A percentile compares a stretch with the other conserved stretches of the same genome.
Conservation (phyloP, 352 stramenopile species). For the Phytophthora pistaciae region DNA sequence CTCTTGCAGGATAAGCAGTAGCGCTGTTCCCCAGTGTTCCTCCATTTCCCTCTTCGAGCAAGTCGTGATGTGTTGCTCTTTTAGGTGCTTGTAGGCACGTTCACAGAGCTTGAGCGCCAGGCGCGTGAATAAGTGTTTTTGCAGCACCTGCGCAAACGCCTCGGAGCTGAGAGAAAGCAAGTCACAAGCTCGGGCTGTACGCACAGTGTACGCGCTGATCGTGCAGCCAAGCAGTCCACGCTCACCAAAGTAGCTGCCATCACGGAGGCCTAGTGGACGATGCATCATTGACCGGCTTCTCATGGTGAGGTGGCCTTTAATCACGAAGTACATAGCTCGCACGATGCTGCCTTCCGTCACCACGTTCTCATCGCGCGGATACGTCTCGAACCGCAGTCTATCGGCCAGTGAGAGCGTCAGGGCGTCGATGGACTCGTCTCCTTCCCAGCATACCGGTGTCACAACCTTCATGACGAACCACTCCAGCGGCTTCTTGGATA, state of each 20-base stretch:
- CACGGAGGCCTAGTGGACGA: conserved; percentile 17
- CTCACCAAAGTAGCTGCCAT: conserved; percentile 63
- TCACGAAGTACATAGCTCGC: conserved; percentile 73
- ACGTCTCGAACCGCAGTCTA: conserved; percentile 61
- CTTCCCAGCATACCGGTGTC: conserved; percentile 29
- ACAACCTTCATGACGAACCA: conserved; percentile 46
- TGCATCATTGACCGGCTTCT: conserved; percentile 15
- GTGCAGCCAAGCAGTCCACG: conserved; percentile 53
- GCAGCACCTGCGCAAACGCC: conserved; percentile 45
- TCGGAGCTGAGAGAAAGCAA: conserved; percentile 33
- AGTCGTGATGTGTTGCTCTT: background rate
- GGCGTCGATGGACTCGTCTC: conserved; percentile 20
- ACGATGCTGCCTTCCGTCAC: conserved; percentile 61
- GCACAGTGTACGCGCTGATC: conserved; percentile 42
- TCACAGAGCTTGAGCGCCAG: conserved; percentile 22
- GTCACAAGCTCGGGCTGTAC: conserved; percentile 30
- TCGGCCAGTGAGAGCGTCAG: conserved; percentile 37
- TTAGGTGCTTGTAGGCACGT: conserved; percentile 14
- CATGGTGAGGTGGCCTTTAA: conserved; percentile 50
- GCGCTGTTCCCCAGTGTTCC: conserved; percentile 17
- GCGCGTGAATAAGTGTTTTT: conserved; percentile 19
- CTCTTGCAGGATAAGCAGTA: conserved; percentile 7
- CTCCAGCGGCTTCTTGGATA: conserved; percentile 40
- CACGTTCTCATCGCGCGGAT: conserved; percentile 57
- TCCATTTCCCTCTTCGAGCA: conserved; percentile 15